phyloP scores from a whole-genome alignment of 2,329 filamentous ascomycete genomes.

The Ceratocystis destructans region DNA sequence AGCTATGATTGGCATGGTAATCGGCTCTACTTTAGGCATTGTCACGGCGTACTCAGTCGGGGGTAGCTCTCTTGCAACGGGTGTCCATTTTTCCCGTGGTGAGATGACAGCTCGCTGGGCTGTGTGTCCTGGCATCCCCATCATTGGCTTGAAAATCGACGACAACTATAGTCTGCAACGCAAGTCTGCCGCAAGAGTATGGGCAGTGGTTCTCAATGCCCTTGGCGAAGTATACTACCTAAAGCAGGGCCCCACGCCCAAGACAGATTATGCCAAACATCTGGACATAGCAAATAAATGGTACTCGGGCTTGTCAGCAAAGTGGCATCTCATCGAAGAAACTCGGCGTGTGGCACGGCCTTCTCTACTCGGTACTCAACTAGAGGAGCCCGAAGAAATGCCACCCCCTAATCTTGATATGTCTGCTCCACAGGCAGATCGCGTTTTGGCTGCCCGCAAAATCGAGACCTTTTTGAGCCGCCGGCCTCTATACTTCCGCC shows the following conservation, averaged over 20 bases:
- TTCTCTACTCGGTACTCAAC: constrained; percentile 58
- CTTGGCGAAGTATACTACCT: constrained; percentile 85
- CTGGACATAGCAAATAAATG: constrained; percentile 57
- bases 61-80: constrained; percentile 29
- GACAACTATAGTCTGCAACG: constrained; percentile 64
- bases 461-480: constrained; percentile 63
- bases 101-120: constrained; percentile 82
- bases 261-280: constrained; percentile 34
- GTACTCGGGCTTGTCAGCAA: constrained; percentile 62
- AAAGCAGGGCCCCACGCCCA: constrained; percentile 50
- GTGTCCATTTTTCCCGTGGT: constrained; percentile 52
- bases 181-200: constrained; percentile 56
- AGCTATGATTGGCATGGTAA: constrained; percentile 67
- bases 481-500: constrained; percentile 64
- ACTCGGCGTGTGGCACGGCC: constrained; percentile 58
- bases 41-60: constrained; percentile 71
- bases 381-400: constrained; percentile 33
- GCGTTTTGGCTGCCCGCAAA: constrained; percentile 63
- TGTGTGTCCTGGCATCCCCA: constrained; percentile 81
- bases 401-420: constrained; percentile 9
- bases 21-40: constrained; percentile 70
- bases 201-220: constrained; percentile 89
- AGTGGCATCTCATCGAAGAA: constrained; percentile 68
- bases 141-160: constrained; percentile 70
- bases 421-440: constrained; percentile 46